These are phyloP conservation scores for Stephania yunnanensis DNA, from an alignment of 164 flowering plant genomes.

Conservation along the genomic window DNA sequence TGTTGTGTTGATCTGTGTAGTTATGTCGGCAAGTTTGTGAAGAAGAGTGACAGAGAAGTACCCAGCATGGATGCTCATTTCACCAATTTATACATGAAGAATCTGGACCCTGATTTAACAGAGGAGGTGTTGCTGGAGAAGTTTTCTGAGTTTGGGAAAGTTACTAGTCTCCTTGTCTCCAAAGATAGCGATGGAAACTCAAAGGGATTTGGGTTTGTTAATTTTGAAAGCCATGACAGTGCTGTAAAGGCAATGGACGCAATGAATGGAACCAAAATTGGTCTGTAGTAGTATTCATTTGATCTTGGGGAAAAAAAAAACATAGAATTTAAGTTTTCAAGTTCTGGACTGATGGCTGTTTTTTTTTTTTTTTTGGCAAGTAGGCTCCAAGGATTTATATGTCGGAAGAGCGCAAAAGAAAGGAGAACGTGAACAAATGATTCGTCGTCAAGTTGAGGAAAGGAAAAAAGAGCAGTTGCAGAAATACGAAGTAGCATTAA, in stretches of 20 bases:
- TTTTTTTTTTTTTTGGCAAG: neutral
- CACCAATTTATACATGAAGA: slow-evolving; percentile 43
- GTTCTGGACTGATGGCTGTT: neutral
- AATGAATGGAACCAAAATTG: slow-evolving; percentile 38
- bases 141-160: slow-evolving; percentile 37
- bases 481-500: slow-evolving; percentile 12
- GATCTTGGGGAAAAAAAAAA: neutral
- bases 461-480: neutral
- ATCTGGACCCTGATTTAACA: slow-evolving; percentile 30
- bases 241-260: slow-evolving; percentile 38
- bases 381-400: slow-evolving; percentile 38
- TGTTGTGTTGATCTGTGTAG: slow-evolving; percentile 25
- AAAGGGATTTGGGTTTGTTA: slow-evolving; percentile 49
- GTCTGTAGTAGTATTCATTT: slow-evolving; percentile 16
- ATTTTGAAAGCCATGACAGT: slow-evolving; percentile 31
- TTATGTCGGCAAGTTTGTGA: slow-evolving; percentile 57
- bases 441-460: slow-evolving; percentile 11
- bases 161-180: slow-evolving; percentile 26
- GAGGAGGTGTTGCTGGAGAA: slow-evolving; percentile 29
- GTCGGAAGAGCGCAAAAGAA: slow-evolving; percentile 44
- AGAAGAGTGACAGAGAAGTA: slow-evolving; percentile 38
- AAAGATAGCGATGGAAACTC: slow-evolving; percentile 39
- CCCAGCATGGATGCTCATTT: slow-evolving; percentile 4
- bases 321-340: neutral
- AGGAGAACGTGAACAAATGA: slow-evolving; percentile 28